These are phyloP conservation scores for Thamnidium elegans DNA, from an alignment of 192 early-diverging fungal species.

Conservation along the genomic window DNA sequence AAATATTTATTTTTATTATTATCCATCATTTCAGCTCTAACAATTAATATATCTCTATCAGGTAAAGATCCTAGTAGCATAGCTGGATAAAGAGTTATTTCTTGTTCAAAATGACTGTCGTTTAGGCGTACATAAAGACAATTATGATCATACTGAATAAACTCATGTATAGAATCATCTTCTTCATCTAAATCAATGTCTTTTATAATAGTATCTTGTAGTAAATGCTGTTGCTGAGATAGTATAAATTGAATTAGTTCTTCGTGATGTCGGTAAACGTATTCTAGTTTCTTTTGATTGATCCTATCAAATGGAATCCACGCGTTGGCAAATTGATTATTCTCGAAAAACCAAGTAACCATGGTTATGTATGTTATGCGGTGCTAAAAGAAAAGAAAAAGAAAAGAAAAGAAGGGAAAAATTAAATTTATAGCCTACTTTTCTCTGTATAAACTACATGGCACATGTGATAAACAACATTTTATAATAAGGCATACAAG, in stretches of 20 bases:
- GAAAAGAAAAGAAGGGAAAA: background rate
- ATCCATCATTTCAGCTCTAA: slow-evolving; percentile 16
- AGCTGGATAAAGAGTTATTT: slow-evolving; percentile 20
- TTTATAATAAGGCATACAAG: no score
- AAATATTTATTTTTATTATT: slow-evolving; percentile 24
- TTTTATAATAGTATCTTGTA: background rate
- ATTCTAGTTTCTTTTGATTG: slow-evolving; percentile 24
- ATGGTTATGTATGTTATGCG: background rate
- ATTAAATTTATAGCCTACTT: background rate
- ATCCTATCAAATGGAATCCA: slow-evolving; percentile 21
- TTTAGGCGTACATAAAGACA: slow-evolving; percentile 8
- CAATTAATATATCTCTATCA: slow-evolving; percentile 26
- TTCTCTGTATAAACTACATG: background rate
- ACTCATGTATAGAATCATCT: slow-evolving; percentile 1
- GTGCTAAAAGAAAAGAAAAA: background rate
- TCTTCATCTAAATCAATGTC: slow-evolving; percentile 20
- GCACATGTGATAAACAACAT: no score
- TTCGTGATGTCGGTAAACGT: slow-evolving; percentile 21
- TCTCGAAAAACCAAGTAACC: slow-evolving; percentile 24
- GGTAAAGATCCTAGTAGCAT: slow-evolving; percentile 19
- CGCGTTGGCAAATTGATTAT: slow-evolving; percentile 18
- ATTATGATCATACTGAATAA: slow-evolving; percentile 13
- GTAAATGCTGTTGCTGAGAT: background rate
- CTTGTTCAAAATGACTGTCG: slow-evolving; percentile 20
- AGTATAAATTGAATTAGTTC: slow-evolving; percentile 1